Evolutionary conservation across 2,329 filamentous ascomycete species (phyloP).

Genomic region (Calonectria henricotiae): DNA sequence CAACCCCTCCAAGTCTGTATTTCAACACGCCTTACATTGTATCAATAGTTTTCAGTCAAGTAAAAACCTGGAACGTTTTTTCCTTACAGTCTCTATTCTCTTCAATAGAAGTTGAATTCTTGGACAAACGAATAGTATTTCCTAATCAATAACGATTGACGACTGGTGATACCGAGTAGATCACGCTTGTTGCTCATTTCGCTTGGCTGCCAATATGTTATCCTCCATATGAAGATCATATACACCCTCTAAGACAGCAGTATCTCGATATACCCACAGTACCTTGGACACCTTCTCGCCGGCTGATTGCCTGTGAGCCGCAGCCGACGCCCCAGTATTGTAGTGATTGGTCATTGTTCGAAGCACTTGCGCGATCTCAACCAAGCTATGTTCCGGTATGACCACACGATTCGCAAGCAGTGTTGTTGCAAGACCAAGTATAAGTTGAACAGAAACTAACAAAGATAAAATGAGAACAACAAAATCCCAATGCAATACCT

Average conservation of each 20-base stretch:
- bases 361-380: constrained; percentile 15
- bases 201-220: not conserved
- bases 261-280: constrained; percentile 24
- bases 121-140: too few species aligned
- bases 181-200: not conserved
- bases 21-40: too few species aligned
- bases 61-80: too few species aligned
- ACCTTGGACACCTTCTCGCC: not conserved
- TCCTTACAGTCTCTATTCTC: too few species aligned
- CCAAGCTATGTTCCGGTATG: not conserved
- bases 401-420: constrained; percentile 18
- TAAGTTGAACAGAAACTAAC: not conserved
- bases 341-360: constrained; percentile 19
- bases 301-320: too few species aligned
- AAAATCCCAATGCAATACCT: constrained; percentile 54
- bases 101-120: too few species aligned
- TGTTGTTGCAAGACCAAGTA: not conserved
- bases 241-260: not conserved
- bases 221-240: constrained; percentile 30
- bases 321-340: not conserved
- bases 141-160: too few species aligned
- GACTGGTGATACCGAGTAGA: not conserved
- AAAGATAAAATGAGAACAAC: constrained; percentile 1
- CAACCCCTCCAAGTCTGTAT: too few species aligned
- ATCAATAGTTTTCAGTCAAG: too few species aligned